phyloP scores from a whole-genome alignment of 1,284 basidiomycete genomes.

The Golubevia pallescens region DNA sequence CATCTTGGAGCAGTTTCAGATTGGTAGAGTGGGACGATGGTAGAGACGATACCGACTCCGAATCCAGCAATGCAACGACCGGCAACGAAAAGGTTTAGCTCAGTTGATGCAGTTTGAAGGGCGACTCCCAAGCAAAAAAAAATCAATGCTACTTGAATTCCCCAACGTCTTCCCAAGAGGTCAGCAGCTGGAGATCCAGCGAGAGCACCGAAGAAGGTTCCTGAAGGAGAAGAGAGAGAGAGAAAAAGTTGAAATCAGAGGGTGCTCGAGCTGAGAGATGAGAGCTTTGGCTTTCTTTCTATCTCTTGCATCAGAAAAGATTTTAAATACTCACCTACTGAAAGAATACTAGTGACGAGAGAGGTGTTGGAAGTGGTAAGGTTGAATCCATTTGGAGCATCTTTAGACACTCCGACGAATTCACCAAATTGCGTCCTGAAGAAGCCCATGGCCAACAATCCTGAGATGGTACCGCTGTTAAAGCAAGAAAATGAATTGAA shows the following conservation, averaged over 20 bases:
- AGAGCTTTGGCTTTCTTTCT: no score
- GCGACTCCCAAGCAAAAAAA: constrained; percentile 45
- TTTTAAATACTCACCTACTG: constrained; percentile 1
- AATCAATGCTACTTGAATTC: constrained; percentile 36
- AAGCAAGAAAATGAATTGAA: no score
- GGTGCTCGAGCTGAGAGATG: background rate
- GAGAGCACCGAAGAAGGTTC: constrained; percentile 52
- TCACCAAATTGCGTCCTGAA: background rate
- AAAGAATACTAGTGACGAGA: constrained; percentile 38
- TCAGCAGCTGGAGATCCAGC: constrained; percentile 43
- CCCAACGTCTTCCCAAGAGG: constrained; percentile 39
- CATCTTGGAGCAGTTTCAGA: constrained; percentile 54
- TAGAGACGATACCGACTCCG: constrained; percentile 47
- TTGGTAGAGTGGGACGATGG: constrained; percentile 52
- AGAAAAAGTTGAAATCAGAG: background rate
- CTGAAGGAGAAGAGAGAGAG: constrained; percentile 23
- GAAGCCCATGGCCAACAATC: no score
- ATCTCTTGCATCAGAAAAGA: no score
- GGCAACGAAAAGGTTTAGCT: constrained; percentile 35
- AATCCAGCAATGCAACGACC: constrained; percentile 53
- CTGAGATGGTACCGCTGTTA: no score
- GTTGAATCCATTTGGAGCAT: no score
- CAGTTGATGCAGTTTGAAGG: constrained; percentile 26
- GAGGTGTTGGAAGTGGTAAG: background rate
- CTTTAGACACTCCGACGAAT: background rate